Conservation (phyloP, 352 stramenopile species). For the Phytophthora palmivora region DNA sequence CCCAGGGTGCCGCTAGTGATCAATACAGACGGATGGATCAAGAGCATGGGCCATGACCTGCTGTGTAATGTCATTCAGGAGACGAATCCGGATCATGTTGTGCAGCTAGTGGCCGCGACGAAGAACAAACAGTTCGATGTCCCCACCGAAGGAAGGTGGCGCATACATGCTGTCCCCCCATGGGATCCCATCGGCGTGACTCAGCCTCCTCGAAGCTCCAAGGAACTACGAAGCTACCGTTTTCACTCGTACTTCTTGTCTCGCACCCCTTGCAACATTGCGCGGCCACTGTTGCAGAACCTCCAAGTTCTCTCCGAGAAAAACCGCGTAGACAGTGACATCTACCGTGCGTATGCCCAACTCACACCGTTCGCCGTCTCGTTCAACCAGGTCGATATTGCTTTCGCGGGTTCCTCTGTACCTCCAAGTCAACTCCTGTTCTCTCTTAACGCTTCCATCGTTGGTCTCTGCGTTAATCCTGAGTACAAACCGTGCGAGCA, state of each 20-base stretch:
- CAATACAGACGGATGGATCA: constrained; percentile 98
- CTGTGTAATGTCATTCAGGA: constrained; percentile 91
- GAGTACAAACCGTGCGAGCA: constrained; percentile 34
- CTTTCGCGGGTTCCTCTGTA: constrained; percentile 65
- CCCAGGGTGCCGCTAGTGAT: constrained; percentile 90
- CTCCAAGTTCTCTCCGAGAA: constrained; percentile 77
- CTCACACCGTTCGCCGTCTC: constrained; percentile 59
- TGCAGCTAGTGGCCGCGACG: constrained; percentile 93
- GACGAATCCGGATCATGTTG: constrained; percentile 89
- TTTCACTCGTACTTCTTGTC: constrained; percentile 85
- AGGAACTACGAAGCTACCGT: constrained; percentile 84
- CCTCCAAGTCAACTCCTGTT: constrained; percentile 77
- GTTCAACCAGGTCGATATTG: constrained; percentile 68
- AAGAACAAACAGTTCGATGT: constrained; percentile 90
- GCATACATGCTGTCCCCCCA: constrained; percentile 61
- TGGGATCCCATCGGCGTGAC: constrained; percentile 73
- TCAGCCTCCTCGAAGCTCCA: constrained; percentile 76
- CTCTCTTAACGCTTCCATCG: constrained; percentile 74
- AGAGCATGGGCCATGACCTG: constrained; percentile 96
- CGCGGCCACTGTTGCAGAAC: constrained; percentile 62
- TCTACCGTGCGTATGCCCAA: constrained; percentile 57
- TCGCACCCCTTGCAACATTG: constrained; percentile 37
- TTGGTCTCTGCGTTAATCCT: constrained; percentile 79
- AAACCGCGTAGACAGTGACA: constrained; percentile 61
- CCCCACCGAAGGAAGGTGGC: constrained; percentile 57